These are phyloP conservation scores for Pichia nanzhaoensis DNA, from an alignment of 805 yeast genomes.

Conservation along the genomic window DNA sequence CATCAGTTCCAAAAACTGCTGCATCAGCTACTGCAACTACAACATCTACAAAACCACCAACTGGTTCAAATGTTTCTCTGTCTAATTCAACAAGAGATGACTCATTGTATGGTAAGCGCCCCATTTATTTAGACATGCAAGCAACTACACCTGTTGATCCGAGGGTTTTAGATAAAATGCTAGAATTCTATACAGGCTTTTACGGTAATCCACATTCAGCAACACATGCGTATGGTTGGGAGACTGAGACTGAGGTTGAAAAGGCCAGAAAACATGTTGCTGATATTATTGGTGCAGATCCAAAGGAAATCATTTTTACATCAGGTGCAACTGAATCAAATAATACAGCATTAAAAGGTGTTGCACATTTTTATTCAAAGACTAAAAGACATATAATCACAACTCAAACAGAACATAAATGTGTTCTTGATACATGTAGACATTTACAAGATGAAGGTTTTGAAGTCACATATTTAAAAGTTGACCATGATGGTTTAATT, in stretches of 20 bases:
- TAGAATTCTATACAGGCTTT: constrained; percentile 79
- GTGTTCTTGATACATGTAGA: constrained; percentile 96
- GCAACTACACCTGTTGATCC: constrained; percentile 99
- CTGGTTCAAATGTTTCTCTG: constrained; percentile 40
- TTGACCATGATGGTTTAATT: constrained; percentile 71
- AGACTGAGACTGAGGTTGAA: constrained; percentile 89
- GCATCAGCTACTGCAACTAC: constrained; percentile 9
- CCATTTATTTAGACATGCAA: constrained; percentile 94
- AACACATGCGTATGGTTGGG: constrained; percentile 99
- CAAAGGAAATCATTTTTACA: constrained; percentile 94
- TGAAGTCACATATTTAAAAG: constrained; percentile 90
- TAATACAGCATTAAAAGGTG: constrained; percentile 93
- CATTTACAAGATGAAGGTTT: constrained; percentile 94
- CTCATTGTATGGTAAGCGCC: constrained; percentile 59
- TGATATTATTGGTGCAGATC: constrained; percentile 79
- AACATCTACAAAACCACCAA: constrained; percentile 32
- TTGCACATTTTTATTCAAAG: constrained; percentile 84
- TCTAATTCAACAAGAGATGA: constrained; percentile 40
- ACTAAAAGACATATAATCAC: constrained; percentile 93
- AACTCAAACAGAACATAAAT: constrained; percentile 95
- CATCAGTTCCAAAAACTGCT: not conserved
- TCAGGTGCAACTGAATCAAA: constrained; percentile 98
- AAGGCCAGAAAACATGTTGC: constrained; percentile 80
- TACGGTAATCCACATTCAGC: constrained; percentile 98
- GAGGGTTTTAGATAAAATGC: constrained; percentile 84